Evolutionary conservation across 768 basidiomycete species (phyloP).

Genomic region (Ramaria sp.): DNA sequence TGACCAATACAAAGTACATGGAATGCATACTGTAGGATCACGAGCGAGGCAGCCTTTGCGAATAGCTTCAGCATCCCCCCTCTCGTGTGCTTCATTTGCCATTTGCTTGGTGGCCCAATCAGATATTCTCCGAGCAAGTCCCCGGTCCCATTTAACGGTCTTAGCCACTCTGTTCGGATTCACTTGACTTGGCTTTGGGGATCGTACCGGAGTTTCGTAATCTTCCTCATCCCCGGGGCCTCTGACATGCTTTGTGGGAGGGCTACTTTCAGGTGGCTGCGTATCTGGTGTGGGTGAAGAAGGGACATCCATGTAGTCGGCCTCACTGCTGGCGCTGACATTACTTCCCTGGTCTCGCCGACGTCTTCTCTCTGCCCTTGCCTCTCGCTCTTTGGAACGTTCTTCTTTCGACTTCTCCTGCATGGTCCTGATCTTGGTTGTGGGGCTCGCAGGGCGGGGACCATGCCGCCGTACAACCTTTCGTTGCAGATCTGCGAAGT

Average conservation of each 20-base stretch:
- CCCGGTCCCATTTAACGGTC: slow-evolving; percentile 71
- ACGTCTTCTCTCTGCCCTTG: slow-evolving; percentile 48
- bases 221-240: slow-evolving; percentile 79
- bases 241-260: slow-evolving; percentile 34
- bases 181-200: slow-evolving; percentile 29
- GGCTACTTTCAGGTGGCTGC: slow-evolving; percentile 21
- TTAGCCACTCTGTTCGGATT: slow-evolving; percentile 31
- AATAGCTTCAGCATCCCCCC: slow-evolving; percentile 12
- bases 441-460: slow-evolving; percentile 65
- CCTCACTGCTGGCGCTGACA: slow-evolving; percentile 22
- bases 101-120: slow-evolving; percentile 15
- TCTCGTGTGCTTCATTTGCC: slow-evolving; percentile 23
- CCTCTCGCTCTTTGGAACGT: slow-evolving; percentile 25
- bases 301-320: slow-evolving; percentile 14
- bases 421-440: slow-evolving; percentile 60
- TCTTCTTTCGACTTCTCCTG: slow-evolving; percentile 60
- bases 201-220: slow-evolving; percentile 53
- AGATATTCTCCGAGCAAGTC: slow-evolving; percentile 53
- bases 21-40: slow-evolving; percentile 49
- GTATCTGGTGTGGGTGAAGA: slow-evolving; percentile 15
- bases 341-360: slow-evolving; percentile 43
- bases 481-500: slow-evolving; percentile 52
- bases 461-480: slow-evolving; percentile 65
- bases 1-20: slow-evolving; percentile 1
- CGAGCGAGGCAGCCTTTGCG: slow-evolving; percentile 60